These are phyloP conservation scores for Onygenales sp. DNA, from an alignment of 2,329 filamentous ascomycete genomes.

Conservation along the genomic window DNA sequence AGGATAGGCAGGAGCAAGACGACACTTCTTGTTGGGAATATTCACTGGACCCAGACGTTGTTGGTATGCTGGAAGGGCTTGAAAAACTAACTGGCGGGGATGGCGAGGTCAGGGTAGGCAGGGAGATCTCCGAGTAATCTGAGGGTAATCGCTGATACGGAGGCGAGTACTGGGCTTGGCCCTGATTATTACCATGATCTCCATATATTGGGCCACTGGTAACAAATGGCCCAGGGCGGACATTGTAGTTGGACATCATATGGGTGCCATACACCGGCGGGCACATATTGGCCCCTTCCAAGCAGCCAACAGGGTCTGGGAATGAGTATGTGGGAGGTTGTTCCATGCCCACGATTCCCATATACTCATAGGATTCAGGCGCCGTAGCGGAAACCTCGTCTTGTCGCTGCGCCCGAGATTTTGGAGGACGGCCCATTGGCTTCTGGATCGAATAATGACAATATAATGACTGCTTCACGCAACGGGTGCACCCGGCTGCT, in stretches of 20 bases:
- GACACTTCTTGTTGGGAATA: constrained; percentile 2
- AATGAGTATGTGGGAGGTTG: not conserved
- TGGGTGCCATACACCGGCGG: constrained; percentile 18
- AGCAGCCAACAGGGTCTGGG: constrained; percentile 9
- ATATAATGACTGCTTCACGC: constrained; percentile 29
- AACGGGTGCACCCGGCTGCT: constrained; percentile 32
- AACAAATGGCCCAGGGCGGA: constrained; percentile 8
- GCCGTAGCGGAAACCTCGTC: constrained; percentile 5
- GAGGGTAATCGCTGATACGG: not conserved
- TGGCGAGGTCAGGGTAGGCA: constrained; percentile 3
- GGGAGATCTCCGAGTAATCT: constrained; percentile 8
- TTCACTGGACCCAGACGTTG: not conserved
- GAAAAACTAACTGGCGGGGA: not conserved
- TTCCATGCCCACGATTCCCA: not conserved
- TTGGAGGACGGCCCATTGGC: constrained; percentile 38
- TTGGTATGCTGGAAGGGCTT: not conserved
- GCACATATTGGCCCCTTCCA: constrained; percentile 20
- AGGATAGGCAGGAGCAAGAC: constrained; percentile 32
- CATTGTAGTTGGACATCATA: constrained; percentile 8
- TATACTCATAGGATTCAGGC: not conserved
- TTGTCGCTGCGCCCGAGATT: constrained; percentile 27
- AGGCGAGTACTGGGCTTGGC: not conserved
- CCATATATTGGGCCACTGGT: constrained; percentile 10
- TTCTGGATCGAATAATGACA: constrained; percentile 41
- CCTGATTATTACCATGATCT: not conserved